Evolutionary conservation across 1,284 basidiomycete genomes (phyloP).

Genomic region (Malassezia cuniculi): DNA sequence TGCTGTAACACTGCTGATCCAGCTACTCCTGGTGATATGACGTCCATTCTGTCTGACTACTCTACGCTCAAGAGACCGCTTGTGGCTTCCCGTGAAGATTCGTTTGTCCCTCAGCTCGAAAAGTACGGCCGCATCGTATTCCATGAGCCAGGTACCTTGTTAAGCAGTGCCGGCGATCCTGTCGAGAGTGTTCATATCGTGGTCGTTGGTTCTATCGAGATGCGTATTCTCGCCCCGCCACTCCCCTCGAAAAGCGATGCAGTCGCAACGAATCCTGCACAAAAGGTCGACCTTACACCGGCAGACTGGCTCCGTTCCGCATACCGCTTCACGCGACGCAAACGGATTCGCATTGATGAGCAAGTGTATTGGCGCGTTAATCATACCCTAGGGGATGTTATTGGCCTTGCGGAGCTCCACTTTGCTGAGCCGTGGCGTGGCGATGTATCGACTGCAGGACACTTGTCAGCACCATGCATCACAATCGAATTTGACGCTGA

Average conservation of each 20-base stretch:
- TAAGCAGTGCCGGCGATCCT: neutral
- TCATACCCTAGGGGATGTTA: conserved; percentile 3
- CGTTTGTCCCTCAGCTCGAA: conserved; percentile 7
- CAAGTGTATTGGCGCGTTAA: no score
- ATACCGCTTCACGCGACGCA: no score
- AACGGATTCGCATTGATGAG: no score
- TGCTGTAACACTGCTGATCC: neutral
- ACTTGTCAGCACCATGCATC: neutral
- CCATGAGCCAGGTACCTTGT: conserved; percentile 3
- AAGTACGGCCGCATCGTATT: conserved; percentile 1
- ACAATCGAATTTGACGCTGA: conserved; percentile 6
- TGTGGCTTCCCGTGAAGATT: no score
- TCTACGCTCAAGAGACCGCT: no score
- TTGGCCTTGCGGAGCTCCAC: conserved; percentile 1
- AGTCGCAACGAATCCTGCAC: neutral
- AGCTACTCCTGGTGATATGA: no score
- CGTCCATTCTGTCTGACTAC: no score
- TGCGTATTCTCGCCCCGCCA: neutral
- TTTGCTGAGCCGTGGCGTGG: conserved; percentile 3
- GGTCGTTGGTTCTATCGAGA: neutral
- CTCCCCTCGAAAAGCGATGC: neutral
- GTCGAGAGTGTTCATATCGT: conserved; percentile 3
- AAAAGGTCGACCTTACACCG: conserved; percentile 2
- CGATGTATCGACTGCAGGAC: conserved; percentile 4
- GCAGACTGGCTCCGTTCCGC: conserved; percentile 1